These are phyloP conservation scores for Wickerhamiella spandovensis DNA, from an alignment of 805 yeast species.

Conservation along the genomic window DNA sequence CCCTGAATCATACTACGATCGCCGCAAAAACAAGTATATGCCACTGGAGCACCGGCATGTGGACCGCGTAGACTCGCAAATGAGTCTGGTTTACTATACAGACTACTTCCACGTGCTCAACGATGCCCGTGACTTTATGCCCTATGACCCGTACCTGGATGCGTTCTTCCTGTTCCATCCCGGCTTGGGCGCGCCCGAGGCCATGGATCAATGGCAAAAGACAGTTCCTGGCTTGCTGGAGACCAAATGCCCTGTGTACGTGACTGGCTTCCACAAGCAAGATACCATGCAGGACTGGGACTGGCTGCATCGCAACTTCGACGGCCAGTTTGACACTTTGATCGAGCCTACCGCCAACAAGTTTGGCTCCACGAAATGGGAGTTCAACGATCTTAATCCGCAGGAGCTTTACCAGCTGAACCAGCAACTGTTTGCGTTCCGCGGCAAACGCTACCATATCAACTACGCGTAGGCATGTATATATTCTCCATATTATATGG, in stretches of 20 bases:
- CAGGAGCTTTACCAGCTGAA: conserved; percentile 89
- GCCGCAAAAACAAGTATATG: conserved; percentile 48
- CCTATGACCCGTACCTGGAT: conserved; percentile 94
- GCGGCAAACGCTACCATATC: conserved; percentile 93
- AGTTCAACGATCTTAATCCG: conserved; percentile 80
- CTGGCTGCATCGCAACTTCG: conserved; percentile 52
- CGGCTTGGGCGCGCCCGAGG: conserved; percentile 74
- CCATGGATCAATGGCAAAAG: conserved; percentile 68
- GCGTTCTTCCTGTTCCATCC: conserved; percentile 92
- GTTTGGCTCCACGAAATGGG: conserved; percentile 86
- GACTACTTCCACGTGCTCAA: conserved; percentile 84
- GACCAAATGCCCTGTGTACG: conserved; percentile 82
- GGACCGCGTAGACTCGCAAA: conserved; percentile 57
- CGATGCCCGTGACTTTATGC: conserved; percentile 88
- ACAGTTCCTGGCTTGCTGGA: conserved; percentile 78
- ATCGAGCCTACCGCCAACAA: conserved; percentile 60
- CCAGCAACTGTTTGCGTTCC: conserved; percentile 76
- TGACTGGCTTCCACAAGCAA: conserved; percentile 74
- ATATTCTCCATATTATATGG: too few relatives aligned
- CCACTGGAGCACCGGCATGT: conserved; percentile 39
- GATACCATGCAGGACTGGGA: conserved; percentile 59
- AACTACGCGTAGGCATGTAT: conserved; percentile 4
- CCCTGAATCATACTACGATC: conserved; percentile 77
- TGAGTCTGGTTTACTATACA: conserved; percentile 72
- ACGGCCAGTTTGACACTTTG: conserved; percentile 65